Evolutionary conservation across 2,329 filamentous ascomycete genomes (phyloP).

Genomic region (Elsinoe perseae): DNA sequence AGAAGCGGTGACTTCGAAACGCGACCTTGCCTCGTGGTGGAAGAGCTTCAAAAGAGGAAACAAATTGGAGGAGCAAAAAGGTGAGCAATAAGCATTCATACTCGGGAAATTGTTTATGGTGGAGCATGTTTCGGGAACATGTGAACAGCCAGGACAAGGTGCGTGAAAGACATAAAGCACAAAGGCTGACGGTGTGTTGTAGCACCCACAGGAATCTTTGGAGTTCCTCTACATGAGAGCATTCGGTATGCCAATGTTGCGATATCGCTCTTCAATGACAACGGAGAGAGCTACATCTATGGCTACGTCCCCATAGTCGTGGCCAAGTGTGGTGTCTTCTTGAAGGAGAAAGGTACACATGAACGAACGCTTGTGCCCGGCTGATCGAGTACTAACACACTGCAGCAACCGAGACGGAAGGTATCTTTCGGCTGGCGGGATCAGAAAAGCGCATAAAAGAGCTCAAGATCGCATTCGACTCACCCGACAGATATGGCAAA

Average conservation of each 20-base stretch:
- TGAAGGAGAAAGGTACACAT: constrained; percentile 92
- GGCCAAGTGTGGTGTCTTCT: constrained; percentile 91
- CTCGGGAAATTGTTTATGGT: neutral
- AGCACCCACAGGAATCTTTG: constrained; percentile 74
- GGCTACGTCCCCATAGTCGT: constrained; percentile 98
- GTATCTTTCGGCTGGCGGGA: constrained; percentile 91
- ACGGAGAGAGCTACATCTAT: constrained; percentile 94
- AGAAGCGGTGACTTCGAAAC: constrained; percentile 70
- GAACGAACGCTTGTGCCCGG: neutral
- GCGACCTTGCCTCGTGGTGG: constrained; percentile 94
- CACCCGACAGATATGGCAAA: constrained; percentile 91
- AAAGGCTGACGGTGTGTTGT: neutral
- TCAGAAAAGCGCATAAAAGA: constrained; percentile 99
- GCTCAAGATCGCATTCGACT: constrained; percentile 83
- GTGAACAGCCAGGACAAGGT: neutral
- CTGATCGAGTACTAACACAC: neutral
- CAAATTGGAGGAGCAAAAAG: constrained; percentile 57
- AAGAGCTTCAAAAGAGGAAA: constrained; percentile 75
- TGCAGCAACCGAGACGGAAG: constrained; percentile 83
- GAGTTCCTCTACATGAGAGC: constrained; percentile 83
- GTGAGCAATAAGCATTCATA: constrained; percentile 33
- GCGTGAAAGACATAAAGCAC: neutral
- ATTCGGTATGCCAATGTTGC: constrained; percentile 97
- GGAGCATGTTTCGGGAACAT: neutral
- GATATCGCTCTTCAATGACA: constrained; percentile 87